Conservation (phyloP, 495 filamentous ascomycete species). For the Neurospora sublineolata region DNA sequence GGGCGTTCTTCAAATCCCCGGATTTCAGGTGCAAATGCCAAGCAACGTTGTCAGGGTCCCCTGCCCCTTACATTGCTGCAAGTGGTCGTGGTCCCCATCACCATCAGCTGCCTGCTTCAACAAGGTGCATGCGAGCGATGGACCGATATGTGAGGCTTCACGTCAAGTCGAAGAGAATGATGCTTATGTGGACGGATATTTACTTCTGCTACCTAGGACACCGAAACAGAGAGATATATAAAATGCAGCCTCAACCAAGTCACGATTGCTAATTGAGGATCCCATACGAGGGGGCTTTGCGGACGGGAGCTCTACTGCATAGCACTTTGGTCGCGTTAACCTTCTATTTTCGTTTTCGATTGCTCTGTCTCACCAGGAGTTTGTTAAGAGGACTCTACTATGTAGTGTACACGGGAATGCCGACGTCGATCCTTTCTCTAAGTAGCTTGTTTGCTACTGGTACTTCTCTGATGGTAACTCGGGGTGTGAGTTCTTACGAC, state of each 20-base stretch:
- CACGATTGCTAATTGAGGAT: neutral
- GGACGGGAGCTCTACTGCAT: neutral
- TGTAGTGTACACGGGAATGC: neutral
- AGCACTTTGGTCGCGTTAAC: neutral
- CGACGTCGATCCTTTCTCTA: neutral
- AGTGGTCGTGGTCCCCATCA: neutral
- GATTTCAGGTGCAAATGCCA: neutral
- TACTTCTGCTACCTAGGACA: neutral
- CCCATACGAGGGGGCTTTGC: neutral
- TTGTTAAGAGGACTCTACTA: neutral
- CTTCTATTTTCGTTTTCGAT: neutral
- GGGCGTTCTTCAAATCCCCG: neutral
- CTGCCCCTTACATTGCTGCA: neutral
- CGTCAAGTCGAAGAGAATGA: neutral
- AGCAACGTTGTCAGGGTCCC: neutral
- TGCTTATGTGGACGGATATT: neutral
- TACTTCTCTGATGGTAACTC: neutral
- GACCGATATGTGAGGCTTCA: neutral
- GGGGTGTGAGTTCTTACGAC: neutral
- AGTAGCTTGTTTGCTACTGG: neutral
- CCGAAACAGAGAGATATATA: neutral
- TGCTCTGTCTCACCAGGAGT: neutral
- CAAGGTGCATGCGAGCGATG: neutral
- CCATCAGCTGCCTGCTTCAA: neutral
- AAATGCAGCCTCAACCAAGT: neutral